These are phyloP conservation scores for Apiotrichum siamense DNA, from an alignment of 1,284 basidiomycete genomes.

Conservation along the genomic window DNA sequence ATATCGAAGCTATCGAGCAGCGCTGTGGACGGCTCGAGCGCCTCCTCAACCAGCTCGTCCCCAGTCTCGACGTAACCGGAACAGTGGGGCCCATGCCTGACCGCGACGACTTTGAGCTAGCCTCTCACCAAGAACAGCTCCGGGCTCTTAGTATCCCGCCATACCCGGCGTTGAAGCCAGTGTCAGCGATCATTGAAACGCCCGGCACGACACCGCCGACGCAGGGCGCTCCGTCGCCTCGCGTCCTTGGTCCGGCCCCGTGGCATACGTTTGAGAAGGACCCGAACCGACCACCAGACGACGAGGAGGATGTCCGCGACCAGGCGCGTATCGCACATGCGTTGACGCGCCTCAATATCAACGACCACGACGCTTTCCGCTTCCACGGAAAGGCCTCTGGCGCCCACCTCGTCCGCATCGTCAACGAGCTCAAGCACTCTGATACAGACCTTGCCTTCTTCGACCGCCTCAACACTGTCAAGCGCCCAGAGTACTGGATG, in stretches of 20 bases:
- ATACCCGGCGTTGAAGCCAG: conserved; percentile 32
- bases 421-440: conserved; percentile 58
- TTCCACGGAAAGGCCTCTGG: conserved; percentile 70
- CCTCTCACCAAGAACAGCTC: conserved; percentile 30
- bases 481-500: conserved; percentile 42
- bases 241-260: conserved; percentile 28
- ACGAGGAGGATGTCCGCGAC: conserved; percentile 19
- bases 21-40: conserved; percentile 65
- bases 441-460: conserved; percentile 22
- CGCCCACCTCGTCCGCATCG: conserved; percentile 59
- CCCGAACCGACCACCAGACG: conserved; percentile 24
- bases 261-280: conserved; percentile 35
- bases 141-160: conserved; percentile 33
- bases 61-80: conserved; percentile 59
- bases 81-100: conserved; percentile 64
- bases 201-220: conserved; percentile 16
- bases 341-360: conserved; percentile 33
- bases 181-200: neutral
- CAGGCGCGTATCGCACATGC: conserved; percentile 25
- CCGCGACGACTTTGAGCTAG: conserved; percentile 64
- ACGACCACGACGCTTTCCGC: conserved; percentile 47
- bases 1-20: conserved; percentile 63
- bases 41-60: conserved; percentile 61
- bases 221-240: conserved; percentile 16
- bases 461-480: conserved; percentile 27